Evolutionary conservation across 2,329 filamentous ascomycete species (phyloP), one percentile per base, ranked within the genome.

Genomic region (Rugonectria rugulosa): DNA sequence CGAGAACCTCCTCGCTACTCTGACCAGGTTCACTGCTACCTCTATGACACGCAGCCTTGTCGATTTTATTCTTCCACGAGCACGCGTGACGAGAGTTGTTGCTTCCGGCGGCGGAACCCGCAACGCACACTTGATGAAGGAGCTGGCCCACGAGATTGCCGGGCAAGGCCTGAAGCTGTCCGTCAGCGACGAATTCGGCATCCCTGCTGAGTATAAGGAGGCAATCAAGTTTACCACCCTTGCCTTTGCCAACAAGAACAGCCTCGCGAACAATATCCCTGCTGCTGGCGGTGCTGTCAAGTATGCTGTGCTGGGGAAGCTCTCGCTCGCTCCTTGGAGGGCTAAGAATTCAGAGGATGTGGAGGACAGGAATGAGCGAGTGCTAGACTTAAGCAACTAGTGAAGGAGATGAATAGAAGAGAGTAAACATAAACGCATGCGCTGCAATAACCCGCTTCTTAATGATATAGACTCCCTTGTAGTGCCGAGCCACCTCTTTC

Each of bases 171-270:
- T 70, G 10, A 44, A 60, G n/a, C 45, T 67, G 11, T 44, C 50
- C 10, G 41, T 59, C 6, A 69, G 68, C 48, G 68, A 71, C 46
- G 62, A 66, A 23, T 68, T 58, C 36, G 68, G 68, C 6, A 57
- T 71, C n/a, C 68, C 69, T 5, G 62, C 68, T 3, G 54, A 65
- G 12, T 71, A 66, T 57, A 70, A 70, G 47, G 68, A 71, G 50
- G 69, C 68, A 26, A 68, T 69, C 53, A 70, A 70, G 50, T 71
- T 71, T 52, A 66, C 68, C 3, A 70, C 67, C 2, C 56, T 71
- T n/a, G 69, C 62, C 1, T 71, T 67, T 42, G 61, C 67, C 6
- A 60, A 47, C 40, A 69, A 68, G 55, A 34, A 57, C 20, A 34
- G 53, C 10, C 54, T 70, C 6, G 68, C 68, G 9, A 70, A 70